These are phyloP conservation scores for Sporopachydermia quercuum DNA, from an alignment of 805 yeast genomes.

Conservation along the genomic window DNA sequence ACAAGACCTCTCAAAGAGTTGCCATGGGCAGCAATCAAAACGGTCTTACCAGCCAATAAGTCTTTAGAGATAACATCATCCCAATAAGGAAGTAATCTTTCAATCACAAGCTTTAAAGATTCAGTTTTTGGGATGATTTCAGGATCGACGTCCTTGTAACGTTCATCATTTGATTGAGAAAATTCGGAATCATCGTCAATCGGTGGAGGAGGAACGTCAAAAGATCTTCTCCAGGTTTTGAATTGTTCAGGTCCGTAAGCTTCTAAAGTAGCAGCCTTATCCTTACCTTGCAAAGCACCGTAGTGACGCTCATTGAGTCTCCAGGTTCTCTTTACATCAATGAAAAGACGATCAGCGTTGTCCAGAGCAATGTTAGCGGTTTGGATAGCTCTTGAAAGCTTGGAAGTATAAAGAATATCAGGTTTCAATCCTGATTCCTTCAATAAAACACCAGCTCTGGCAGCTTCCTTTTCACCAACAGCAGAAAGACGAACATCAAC, in stretches of 20 bases:
- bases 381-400: conserved; percentile 87
- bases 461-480: conserved; percentile 80
- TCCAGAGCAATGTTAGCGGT: conserved; percentile 92
- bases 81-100: conserved; percentile 95
- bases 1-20: conserved; percentile 95
- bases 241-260: conserved; percentile 83
- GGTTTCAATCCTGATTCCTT: conserved; percentile 77
- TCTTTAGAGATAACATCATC: conserved; percentile 81
- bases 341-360: conserved; percentile 75
- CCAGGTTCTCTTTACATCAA: conserved; percentile 92
- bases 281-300: conserved; percentile 98
- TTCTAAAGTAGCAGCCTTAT: conserved; percentile 86
- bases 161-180: conserved; percentile 75
- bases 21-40: conserved; percentile 92
- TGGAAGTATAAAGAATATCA: conserved; percentile 82
- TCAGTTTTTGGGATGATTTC: conserved; percentile 85
- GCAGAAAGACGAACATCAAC: conserved; percentile 82
- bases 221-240: conserved; percentile 96
- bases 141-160: conserved; percentile 77
- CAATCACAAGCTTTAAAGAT: conserved; percentile 87
- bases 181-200: conserved; percentile 65
- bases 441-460: conserved; percentile 82
- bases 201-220: conserved; percentile 90
- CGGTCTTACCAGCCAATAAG: conserved; percentile 77
- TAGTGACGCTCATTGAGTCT: conserved; percentile 98